These are phyloP conservation scores for Eucalyptus pauciflora DNA, from an alignment of 345 rosid species.

Conservation along the genomic window DNA sequence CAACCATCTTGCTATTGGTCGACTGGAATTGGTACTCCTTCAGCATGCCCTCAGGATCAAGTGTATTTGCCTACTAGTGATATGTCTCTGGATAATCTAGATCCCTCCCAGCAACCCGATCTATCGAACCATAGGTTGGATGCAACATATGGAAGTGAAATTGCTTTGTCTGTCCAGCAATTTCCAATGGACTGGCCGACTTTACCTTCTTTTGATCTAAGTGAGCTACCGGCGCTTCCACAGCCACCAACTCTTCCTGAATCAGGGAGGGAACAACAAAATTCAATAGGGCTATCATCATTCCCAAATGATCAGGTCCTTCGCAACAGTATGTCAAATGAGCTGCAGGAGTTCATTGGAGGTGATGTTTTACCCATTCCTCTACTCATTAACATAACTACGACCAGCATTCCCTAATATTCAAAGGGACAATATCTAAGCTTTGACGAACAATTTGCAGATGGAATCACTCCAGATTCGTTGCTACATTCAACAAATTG, in stretches of 20 bases:
- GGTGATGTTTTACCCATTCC: too few species aligned
- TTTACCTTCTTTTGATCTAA: fast-evolving
- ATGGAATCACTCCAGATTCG: too few species aligned
- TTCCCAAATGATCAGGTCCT: too few species aligned
- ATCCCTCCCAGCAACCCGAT: background rate
- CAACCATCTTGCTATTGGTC: background rate
- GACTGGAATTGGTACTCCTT: background rate
- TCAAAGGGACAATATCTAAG: background rate
- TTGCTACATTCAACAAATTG: too few species aligned
- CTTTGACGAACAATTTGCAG: background rate
- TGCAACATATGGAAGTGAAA: background rate
- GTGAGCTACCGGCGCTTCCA: fast-evolving
- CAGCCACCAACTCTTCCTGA: background rate
- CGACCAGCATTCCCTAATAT: background rate
- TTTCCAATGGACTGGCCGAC: background rate
- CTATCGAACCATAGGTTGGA: background rate
- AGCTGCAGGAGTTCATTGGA: too few species aligned
- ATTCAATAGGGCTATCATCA: background rate
- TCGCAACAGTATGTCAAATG: too few species aligned
- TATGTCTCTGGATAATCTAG: background rate
- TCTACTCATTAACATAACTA: background rate
- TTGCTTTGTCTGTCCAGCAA: background rate
- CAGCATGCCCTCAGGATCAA: background rate
- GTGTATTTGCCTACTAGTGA: background rate
- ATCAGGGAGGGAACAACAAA: background rate